Percentiles rank a stretch among this genome's conserved stretches.
Conservation (phyloP, 345 rosid species). For the Aethionema arabicum region DNA sequence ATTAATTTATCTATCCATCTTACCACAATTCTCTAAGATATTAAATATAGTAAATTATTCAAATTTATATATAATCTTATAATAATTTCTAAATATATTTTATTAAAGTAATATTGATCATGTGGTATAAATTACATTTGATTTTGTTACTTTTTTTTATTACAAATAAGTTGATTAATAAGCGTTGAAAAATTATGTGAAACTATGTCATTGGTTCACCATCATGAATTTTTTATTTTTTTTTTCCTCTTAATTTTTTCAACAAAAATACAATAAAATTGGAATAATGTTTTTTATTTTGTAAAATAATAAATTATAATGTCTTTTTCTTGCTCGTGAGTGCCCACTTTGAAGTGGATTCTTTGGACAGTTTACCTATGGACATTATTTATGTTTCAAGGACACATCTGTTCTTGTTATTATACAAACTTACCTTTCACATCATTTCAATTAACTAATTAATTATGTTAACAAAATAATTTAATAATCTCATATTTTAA, state of each 20-base stretch:
- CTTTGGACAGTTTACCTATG: conserved; percentile 25
- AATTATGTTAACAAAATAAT: not conserved
- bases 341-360: conserved; percentile 30
- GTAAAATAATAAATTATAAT: conserved; percentile 12
- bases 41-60: not conserved
- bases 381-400: conserved; percentile 22
- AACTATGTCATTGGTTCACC: conserved; percentile 22
- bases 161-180: no score
- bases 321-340: conserved; percentile 29
- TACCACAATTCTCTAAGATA: conserved; percentile 1
- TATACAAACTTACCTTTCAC: conserved; percentile 14
- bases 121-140: no score
- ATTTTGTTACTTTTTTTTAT: no score
- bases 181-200: not conserved
- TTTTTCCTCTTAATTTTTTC: no score
- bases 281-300: not conserved
- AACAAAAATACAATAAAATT: conserved; percentile 14
- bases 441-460: conserved; percentile 10
- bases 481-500: not conserved
- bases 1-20: not conserved
- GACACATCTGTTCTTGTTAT: conserved; percentile 18
- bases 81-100: no score
- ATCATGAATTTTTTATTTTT: conserved; percentile 27
- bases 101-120: no score
- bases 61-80: not conserved